A percentile compares a stretch with the other conserved stretches of the same genome.
Conservation (phyloP, 148 eudicot genomes). For the Spergularia bocconei region DNA sequence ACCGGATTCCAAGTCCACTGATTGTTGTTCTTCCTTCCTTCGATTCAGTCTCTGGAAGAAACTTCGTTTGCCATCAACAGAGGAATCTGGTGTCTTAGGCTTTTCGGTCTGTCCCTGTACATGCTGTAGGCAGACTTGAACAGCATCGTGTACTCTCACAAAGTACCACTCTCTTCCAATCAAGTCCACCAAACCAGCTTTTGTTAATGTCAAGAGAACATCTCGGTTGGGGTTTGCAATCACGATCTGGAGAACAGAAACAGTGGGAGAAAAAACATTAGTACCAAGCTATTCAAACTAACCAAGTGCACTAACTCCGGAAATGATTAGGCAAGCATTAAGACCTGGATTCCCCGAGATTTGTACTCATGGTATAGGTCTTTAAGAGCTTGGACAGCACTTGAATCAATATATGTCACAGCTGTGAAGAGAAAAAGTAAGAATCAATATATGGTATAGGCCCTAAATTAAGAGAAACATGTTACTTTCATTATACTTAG, state of each 20-base stretch:
- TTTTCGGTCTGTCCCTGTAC: constrained; percentile 49
- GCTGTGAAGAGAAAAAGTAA: constrained; percentile 36
- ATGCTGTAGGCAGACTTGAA: constrained; percentile 86
- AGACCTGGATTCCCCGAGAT: constrained; percentile 85
- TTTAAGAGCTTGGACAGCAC: constrained; percentile 80
- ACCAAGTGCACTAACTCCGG: not conserved
- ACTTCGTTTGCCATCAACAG: constrained; percentile 35
- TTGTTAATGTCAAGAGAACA: constrained; percentile 69
- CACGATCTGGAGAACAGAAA: constrained; percentile 51
- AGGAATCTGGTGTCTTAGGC: constrained; percentile 34
- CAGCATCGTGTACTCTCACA: constrained; percentile 95
- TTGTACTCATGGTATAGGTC: constrained; percentile 85
- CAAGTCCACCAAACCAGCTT: constrained; percentile 75
- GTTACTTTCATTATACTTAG: too few relatives aligned
- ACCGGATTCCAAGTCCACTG: constrained; percentile 63
- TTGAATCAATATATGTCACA: constrained; percentile 82
- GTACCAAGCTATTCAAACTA: not conserved
- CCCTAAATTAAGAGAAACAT: too few relatives aligned
- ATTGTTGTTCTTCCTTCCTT: constrained; percentile 42
- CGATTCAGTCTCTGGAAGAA: constrained; percentile 44
- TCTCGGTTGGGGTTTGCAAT: constrained; percentile 86
- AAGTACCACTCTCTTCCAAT: constrained; percentile 96
- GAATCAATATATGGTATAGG: too few relatives aligned
- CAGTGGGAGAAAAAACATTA: not conserved
- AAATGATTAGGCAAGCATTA: not conserved